Evolutionary conservation across 1,284 basidiomycete species (phyloP).

Genomic region (Agaricales sp.): DNA sequence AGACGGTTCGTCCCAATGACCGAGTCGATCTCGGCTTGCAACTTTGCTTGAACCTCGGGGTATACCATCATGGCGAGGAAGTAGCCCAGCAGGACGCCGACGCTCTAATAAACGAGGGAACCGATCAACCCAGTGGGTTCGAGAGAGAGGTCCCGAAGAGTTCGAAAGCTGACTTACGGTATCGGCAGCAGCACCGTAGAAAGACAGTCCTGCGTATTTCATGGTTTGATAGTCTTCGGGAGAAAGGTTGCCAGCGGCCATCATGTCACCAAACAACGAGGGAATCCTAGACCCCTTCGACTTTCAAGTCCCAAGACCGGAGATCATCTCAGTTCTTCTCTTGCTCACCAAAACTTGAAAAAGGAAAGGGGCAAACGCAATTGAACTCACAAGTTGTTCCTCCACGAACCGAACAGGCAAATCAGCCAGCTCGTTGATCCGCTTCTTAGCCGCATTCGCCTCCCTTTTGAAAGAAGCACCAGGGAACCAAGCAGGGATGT

Average conservation of each 20-base stretch:
- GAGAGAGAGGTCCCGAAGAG: neutral
- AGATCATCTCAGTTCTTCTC: neutral
- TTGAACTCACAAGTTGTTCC: conserved; percentile 4
- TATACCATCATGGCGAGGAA: conserved; percentile 4
- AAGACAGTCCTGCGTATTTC: neutral
- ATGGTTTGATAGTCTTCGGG: conserved; percentile 12
- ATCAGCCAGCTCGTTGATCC: conserved; percentile 7
- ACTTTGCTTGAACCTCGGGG: conserved; percentile 14
- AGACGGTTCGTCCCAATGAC: conserved; percentile 15
- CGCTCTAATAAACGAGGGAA: neutral
- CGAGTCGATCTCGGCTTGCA: conserved; percentile 16
- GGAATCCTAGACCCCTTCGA: too few species aligned
- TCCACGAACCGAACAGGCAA: conserved; percentile 5
- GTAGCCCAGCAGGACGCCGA: neutral
- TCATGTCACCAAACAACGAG: conserved; percentile 5
- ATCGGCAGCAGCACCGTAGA: neutral
- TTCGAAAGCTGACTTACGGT: neutral
- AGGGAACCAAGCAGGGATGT: conserved; percentile 6
- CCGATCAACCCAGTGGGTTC: neutral
- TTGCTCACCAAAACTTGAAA: too few species aligned
- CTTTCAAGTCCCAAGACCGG: conserved; percentile 1
- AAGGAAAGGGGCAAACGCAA: neutral
- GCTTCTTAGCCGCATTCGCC: conserved; percentile 4
- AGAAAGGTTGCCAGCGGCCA: conserved; percentile 10
- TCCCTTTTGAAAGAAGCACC: conserved; percentile 5